Evolutionary conservation across 345 rosid genomes (phyloP).

Genomic region (Syzygium grande): DNA sequence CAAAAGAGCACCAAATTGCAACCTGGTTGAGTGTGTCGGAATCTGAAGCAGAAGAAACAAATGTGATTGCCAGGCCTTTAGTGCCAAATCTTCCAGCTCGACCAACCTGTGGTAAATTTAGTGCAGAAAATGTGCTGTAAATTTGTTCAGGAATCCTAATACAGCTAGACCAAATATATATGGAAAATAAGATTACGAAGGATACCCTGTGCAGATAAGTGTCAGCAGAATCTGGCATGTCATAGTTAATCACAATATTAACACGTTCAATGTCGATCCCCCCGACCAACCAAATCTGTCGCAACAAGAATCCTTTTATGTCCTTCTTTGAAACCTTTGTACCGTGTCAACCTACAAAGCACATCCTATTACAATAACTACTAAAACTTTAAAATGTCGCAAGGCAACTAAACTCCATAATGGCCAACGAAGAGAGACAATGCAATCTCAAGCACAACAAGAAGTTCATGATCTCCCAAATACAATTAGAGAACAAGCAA

Average conservation of each 20-base stretch:
- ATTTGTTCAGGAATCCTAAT: background rate
- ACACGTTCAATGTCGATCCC: slow-evolving; percentile 98
- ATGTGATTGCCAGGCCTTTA: slow-evolving; percentile 95
- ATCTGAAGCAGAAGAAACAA: slow-evolving; percentile 85
- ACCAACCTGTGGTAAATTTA: slow-evolving; percentile 51
- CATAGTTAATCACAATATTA: slow-evolving; percentile 95
- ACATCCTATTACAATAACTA: background rate
- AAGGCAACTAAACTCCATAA: background rate
- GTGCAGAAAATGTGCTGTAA: background rate
- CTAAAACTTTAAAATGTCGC: background rate
- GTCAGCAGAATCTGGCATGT: slow-evolving; percentile 99
- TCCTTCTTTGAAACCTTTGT: slow-evolving; percentile 98
- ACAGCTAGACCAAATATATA: background rate
- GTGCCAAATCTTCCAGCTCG: slow-evolving; percentile 99
- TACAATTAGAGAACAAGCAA: background rate
- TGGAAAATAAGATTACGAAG: background rate
- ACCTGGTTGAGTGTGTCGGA: slow-evolving; percentile 97
- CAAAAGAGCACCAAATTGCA: background rate
- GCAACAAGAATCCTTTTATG: slow-evolving; percentile 97
- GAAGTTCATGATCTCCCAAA: background rate
- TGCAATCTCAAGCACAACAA: background rate
- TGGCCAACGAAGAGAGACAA: background rate
- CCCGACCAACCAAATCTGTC: slow-evolving; percentile 94
- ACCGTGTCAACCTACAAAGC: slow-evolving; percentile 68
- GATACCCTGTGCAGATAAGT: slow-evolving; percentile 93